phyloP scores from a whole-genome alignment of 805 yeast species.

The Starmerella scarabaei region DNA sequence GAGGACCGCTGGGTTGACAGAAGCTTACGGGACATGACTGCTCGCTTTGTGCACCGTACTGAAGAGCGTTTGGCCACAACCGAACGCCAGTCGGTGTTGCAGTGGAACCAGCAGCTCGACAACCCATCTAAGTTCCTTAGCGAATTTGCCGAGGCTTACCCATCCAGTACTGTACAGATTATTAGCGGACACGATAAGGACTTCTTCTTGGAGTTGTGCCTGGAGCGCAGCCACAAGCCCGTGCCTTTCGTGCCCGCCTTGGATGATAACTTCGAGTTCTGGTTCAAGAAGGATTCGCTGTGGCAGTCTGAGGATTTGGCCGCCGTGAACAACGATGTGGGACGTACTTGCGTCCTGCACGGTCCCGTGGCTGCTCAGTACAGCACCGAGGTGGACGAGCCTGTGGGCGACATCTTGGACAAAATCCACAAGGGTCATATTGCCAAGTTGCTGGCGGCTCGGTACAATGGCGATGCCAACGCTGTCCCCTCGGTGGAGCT shows the following conservation, averaged over 20 bases:
- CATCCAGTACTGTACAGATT: constrained; percentile 65
- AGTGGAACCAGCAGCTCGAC: constrained; percentile 51
- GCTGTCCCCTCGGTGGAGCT: constrained; percentile 80
- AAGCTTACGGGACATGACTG: constrained; percentile 73
- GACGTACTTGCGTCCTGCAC: constrained; percentile 96
- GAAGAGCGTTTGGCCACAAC: constrained; percentile 81
- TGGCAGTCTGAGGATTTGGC: constrained; percentile 98
- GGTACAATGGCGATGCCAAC: constrained; percentile 56
- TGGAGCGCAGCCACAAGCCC: constrained; percentile 83
- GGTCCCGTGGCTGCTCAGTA: constrained; percentile 97
- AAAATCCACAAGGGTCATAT: constrained; percentile 85
- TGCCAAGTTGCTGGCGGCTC: constrained; percentile 43
- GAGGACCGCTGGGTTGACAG: constrained; percentile 79
- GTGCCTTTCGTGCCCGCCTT: constrained; percentile 94
- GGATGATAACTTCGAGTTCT: constrained; percentile 86
- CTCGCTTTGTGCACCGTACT: constrained; percentile 78
- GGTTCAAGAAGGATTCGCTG: constrained; percentile 95
- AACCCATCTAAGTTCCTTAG: constrained; percentile 49
- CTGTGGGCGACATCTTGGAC: constrained; percentile 82
- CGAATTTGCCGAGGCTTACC: constrained; percentile 51
- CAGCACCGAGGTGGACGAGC: constrained; percentile 78
- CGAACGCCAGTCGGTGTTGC: constrained; percentile 49
- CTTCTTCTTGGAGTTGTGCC: constrained; percentile 71
- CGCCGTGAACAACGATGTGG: constrained; percentile 91
- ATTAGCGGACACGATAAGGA: constrained; percentile 93